These are phyloP conservation scores for Candida namnaoensis DNA, from an alignment of 805 yeast genomes.

Conservation along the genomic window DNA sequence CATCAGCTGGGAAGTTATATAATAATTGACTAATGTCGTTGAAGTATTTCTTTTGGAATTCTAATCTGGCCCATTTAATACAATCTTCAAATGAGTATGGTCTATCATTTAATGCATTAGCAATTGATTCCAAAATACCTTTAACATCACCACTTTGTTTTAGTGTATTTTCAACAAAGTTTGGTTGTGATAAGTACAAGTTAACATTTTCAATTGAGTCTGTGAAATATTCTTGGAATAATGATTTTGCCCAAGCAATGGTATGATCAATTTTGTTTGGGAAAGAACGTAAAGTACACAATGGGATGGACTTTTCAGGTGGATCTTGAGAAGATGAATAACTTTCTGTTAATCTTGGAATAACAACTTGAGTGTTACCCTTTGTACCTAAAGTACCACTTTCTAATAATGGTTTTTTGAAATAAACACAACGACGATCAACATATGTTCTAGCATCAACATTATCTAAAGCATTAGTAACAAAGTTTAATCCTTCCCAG, in stretches of 20 bases:
- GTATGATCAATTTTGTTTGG: slow-evolving; percentile 98
- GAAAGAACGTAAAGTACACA: slow-evolving; percentile 95
- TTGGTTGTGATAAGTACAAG: slow-evolving; percentile 81
- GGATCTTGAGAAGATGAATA: slow-evolving; percentile 97
- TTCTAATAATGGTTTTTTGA: slow-evolving; percentile 83
- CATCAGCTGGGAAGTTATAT: slow-evolving; percentile 92
- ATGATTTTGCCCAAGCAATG: slow-evolving; percentile 96
- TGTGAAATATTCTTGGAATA: slow-evolving; percentile 85
- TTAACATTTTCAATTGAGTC: slow-evolving; percentile 94
- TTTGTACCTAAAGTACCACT: slow-evolving; percentile 98
- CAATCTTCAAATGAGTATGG: slow-evolving; percentile 92
- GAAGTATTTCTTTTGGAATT: slow-evolving; percentile 78
- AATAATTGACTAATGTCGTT: slow-evolving; percentile 85
- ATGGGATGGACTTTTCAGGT: slow-evolving; percentile 95
- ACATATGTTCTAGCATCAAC: slow-evolving; percentile 97
- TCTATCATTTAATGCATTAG: slow-evolving; percentile 66
- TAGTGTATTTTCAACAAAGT: slow-evolving; percentile 83
- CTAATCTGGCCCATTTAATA: slow-evolving; percentile 87
- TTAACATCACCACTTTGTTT: slow-evolving; percentile 91
- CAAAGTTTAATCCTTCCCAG: slow-evolving; percentile 81
- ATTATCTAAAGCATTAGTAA: slow-evolving; percentile 94
- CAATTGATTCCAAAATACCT: slow-evolving; percentile 74
- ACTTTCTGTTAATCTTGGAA: slow-evolving; percentile 90
- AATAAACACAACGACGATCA: slow-evolving; percentile 93
- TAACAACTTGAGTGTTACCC: slow-evolving; percentile 95